These are phyloP conservation scores for Urochloa ruziziensis DNA, from an alignment of 176 grass and related monocot species.

Conservation along the genomic window DNA sequence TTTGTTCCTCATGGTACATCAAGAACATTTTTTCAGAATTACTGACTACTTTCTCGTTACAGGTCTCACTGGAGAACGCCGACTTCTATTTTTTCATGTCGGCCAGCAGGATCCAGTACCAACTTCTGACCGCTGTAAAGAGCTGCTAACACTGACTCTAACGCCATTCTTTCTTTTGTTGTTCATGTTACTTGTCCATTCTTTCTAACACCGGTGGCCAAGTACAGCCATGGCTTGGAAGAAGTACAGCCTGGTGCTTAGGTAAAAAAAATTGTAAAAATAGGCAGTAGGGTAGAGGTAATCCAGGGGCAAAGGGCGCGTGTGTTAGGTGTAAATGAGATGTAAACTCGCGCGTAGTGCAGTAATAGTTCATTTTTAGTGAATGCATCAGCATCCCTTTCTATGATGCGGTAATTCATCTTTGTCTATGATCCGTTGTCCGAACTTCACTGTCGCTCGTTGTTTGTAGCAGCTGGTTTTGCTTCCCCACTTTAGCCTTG, in stretches of 20 bases:
- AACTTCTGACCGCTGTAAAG: constrained; percentile 46
- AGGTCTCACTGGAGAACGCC: constrained; percentile 24
- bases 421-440: not conserved
- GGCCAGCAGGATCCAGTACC: constrained; percentile 25
- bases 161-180: constrained; percentile 47
- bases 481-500: not conserved
- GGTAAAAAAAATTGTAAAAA: constrained; percentile 39
- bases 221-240: constrained; percentile 35
- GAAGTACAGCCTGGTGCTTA: not conserved
- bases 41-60: constrained; percentile 18
- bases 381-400: not conserved
- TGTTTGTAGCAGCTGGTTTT: not conserved
- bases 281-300: constrained; percentile 20
- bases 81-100: constrained; percentile 28
- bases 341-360: constrained; percentile 3
- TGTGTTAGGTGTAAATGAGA: not conserved
- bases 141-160: constrained; percentile 47
- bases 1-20: not conserved
- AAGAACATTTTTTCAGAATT: not conserved
- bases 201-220: constrained; percentile 47
- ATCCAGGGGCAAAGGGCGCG: not conserved
- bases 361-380: constrained; percentile 17
- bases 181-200: constrained; percentile 26
- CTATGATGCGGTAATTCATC: not conserved
- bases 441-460: not conserved